Percentiles rank a stretch among this genome's conserved stretches.
phyloP scores from a whole-genome alignment of 176 grass and related monocot genomes.

The Pontederia crassipes region DNA sequence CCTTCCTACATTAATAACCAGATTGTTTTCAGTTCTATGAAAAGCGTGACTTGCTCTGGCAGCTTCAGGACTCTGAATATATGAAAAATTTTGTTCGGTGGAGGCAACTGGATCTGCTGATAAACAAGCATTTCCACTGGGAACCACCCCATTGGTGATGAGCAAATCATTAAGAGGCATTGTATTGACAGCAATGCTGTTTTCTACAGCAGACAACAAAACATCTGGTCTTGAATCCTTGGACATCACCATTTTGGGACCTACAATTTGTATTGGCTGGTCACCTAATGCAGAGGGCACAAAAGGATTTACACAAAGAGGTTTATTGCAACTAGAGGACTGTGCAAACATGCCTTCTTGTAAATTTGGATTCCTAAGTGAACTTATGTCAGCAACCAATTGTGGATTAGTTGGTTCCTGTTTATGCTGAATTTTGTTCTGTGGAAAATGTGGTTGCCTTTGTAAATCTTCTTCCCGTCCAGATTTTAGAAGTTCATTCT shows the following conservation, averaged over 20 bases:
- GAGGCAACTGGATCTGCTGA: slow-evolving; percentile 29
- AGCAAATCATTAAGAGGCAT: slow-evolving; percentile 22
- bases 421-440: slow-evolving; percentile 27
- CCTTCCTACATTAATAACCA: background rate
- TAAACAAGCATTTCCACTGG: slow-evolving; percentile 32
- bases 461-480: background rate
- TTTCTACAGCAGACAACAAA: slow-evolving; percentile 18
- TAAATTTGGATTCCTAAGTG: slow-evolving; percentile 42
- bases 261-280: slow-evolving; percentile 19
- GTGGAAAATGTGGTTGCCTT: slow-evolving; percentile 24
- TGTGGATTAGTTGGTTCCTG: slow-evolving; percentile 21
- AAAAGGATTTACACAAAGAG: slow-evolving; percentile 41
- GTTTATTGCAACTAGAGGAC: slow-evolving; percentile 30
- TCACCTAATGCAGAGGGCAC: slow-evolving; percentile 25
- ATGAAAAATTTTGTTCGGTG: slow-evolving; percentile 29
- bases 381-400: slow-evolving; percentile 37
- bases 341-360: slow-evolving; percentile 23
- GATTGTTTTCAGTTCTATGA: slow-evolving; percentile 49
- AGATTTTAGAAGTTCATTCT: background rate
- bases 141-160: slow-evolving; percentile 29
- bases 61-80: slow-evolving; percentile 56
- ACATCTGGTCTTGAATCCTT: slow-evolving; percentile 33
- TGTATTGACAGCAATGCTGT: slow-evolving; percentile 13
- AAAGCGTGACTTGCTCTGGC: slow-evolving; percentile 42
- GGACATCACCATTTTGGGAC: slow-evolving; percentile 28